Evolutionary conservation across 768 basidiomycete genomes (phyloP), one percentile per base, ranked within the genome.

Genomic region (Fomitopsis serialis): DNA sequence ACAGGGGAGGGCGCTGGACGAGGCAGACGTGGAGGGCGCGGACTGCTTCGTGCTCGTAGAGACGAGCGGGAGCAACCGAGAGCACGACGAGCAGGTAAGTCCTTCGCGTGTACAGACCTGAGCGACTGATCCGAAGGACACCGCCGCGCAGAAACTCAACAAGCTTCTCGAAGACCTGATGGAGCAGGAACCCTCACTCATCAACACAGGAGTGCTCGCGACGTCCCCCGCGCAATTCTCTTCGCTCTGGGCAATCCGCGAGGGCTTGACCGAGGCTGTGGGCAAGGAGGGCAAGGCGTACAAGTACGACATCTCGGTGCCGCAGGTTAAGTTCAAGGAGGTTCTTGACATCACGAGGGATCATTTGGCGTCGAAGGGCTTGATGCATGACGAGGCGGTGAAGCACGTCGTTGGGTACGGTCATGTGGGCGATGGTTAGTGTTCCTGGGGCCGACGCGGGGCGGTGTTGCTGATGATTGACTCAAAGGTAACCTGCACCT

Each of bases 301-400:
- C 76, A 99, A 99, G 72, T 99, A 98, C 65, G 94, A 97, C 63
- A 81, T 99, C 43, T 93, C 91, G 11, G 81, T 98, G 13, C 95
- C 95, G 6, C 75, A 94, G 3, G 78, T 81, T 19, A 79, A 82
- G 56, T 98, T 98, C 79, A 86, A 98, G 71, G 78, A 79, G 8
- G 84, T 96, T 13, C 90, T 98, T 29, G 90, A 97, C 65, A 70
- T 78, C 29, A 86, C 93, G 32, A 75, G 88, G 53, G 82, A 86
- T 55, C 84, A 81, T 52, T 72, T 98, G 35, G 68, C 75, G 32
- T 78, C 80, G 21, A 84, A 85, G 60, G 88, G 85, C 3, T 76
- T 91, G 10, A 73, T 92, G 40, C 79, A 78, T 13, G 84, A 87
- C 17, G 75, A 82, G 43, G 85, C 82, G 24, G 88, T 98, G 37